Conservation (phyloP, 1,284 basidiomycete genomes). For the Sanghuangporus weigelae region DNA sequence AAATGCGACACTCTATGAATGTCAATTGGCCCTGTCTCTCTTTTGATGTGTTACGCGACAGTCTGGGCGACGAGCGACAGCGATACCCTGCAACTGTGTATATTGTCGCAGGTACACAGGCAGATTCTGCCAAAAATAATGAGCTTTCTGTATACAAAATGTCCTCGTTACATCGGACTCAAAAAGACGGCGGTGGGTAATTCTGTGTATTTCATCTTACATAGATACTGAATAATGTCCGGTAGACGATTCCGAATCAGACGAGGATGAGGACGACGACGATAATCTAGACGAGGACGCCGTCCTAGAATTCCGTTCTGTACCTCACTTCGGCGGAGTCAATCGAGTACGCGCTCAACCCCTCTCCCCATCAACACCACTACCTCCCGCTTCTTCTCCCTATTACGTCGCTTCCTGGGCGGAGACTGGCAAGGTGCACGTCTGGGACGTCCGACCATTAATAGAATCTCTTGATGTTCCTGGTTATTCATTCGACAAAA, state of each 20-base stretch:
- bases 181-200: slow-evolving; percentile 69
- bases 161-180: slow-evolving; percentile 83
- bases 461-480: slow-evolving; percentile 87
- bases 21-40: slow-evolving; percentile 97
- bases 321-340: slow-evolving; percentile 88
- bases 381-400: slow-evolving; percentile 67
- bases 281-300: slow-evolving; percentile 92
- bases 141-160: slow-evolving; percentile 86
- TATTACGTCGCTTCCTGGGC: slow-evolving; percentile 94
- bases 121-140: slow-evolving; percentile 71
- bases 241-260: slow-evolving; percentile 55
- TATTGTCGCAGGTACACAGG: slow-evolving; percentile 86
- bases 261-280: slow-evolving; percentile 65
- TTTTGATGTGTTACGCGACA: slow-evolving; percentile 90
- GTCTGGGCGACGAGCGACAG: slow-evolving; percentile 83
- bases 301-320: slow-evolving; percentile 85
- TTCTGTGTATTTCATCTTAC: neutral
- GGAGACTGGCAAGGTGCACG: slow-evolving; percentile 95
- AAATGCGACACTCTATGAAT: slow-evolving; percentile 91
- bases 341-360: slow-evolving; percentile 92
- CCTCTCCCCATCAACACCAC: slow-evolving; percentile 47
- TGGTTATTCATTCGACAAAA: slow-evolving; percentile 67
- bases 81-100: slow-evolving; percentile 89
- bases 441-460: slow-evolving; percentile 91
- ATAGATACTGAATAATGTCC: neutral